Percentiles rank a stretch among this genome's conserved stretches.
phyloP scores from a whole-genome alignment of 306 rosid species.

The Cercis canadensis region DNA sequence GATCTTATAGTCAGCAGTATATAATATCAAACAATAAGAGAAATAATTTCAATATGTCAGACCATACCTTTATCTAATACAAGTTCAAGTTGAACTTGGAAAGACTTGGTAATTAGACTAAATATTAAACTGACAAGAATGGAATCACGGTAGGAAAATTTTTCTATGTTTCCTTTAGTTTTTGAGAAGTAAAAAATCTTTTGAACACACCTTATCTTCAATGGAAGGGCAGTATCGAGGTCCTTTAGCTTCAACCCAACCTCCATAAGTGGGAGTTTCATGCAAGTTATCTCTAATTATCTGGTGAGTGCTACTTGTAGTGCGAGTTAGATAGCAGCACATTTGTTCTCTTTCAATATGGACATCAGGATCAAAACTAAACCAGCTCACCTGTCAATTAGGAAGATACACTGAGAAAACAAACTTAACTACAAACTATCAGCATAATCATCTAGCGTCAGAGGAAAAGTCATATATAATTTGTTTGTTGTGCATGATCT shows the following conservation, averaged over 20 bases:
- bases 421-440: constrained; percentile 11
- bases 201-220: constrained; percentile 84
- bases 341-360: constrained; percentile 94
- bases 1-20: constrained; percentile 55
- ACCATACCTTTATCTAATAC: constrained; percentile 26
- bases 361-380: constrained; percentile 93
- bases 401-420: constrained; percentile 35
- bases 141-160: constrained; percentile 2
- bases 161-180: neutral
- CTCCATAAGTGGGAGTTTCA: constrained; percentile 98
- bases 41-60: constrained; percentile 28
- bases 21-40: constrained; percentile 21
- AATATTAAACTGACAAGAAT: constrained; percentile 6
- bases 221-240: constrained; percentile 99
- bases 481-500: constrained; percentile 11
- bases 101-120: constrained; percentile 21
- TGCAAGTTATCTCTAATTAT: constrained; percentile 88
- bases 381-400: constrained; percentile 86
- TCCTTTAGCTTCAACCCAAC: constrained; percentile 98
- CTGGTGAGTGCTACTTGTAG: constrained; percentile 86
- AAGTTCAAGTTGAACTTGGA: constrained; percentile 19
- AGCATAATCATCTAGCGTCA: constrained; percentile 25
- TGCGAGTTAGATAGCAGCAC: constrained; percentile 97
- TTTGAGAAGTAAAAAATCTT: constrained; percentile 9
- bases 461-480: constrained; percentile 24